Percentiles rank a stretch among this genome's conserved stretches.
These are phyloP conservation scores for Plectosphaerella cucumerina DNA, from an alignment of 2,329 filamentous ascomycete species.

Conservation along the genomic window DNA sequence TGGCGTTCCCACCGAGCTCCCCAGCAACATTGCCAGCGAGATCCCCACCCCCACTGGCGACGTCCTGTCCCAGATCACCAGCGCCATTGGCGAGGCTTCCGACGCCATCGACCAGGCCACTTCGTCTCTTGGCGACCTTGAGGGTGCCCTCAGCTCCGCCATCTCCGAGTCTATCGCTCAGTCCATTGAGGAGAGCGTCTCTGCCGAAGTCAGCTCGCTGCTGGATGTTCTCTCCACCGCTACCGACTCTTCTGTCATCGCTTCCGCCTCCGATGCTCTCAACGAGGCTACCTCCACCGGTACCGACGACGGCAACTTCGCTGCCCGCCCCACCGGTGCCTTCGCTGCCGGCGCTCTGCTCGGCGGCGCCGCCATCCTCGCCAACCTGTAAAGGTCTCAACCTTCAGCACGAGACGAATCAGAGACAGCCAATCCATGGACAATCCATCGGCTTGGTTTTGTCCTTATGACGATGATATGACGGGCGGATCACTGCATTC, in stretches of 20 bases:
- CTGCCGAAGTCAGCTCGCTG: slow-evolving; percentile 15
- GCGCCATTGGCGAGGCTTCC: slow-evolving; percentile 1
- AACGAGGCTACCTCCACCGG: slow-evolving; percentile 15
- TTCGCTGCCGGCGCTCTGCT: slow-evolving; percentile 42
- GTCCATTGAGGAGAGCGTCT: slow-evolving; percentile 11
- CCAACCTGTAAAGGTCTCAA: slow-evolving; percentile 34
- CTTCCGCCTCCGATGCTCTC: slow-evolving; percentile 12
- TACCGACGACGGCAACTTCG: slow-evolving; percentile 16
- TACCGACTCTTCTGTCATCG: slow-evolving; percentile 1
- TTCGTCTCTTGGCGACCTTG: slow-evolving; percentile 11
- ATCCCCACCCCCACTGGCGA: slow-evolving; percentile 14
- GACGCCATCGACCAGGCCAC: slow-evolving; percentile 1
- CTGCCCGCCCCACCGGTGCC: slow-evolving; percentile 33
- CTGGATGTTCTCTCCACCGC: slow-evolving; percentile 20
- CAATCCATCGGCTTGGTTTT: not conserved
- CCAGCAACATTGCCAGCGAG: slow-evolving; percentile 7
- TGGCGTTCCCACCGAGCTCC: not conserved
- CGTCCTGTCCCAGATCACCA: slow-evolving; percentile 6
- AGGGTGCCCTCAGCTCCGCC: slow-evolving; percentile 16
- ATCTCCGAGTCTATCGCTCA: slow-evolving; percentile 16
- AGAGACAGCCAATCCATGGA: not conserved
- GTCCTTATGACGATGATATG: not conserved
- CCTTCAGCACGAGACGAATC: not conserved
- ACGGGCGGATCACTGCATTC: not conserved
- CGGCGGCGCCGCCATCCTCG: slow-evolving; percentile 40